Base-by-base conservation (phyloP, 768 basidiomycete species). In the Scleroderma bovista region DNA sequence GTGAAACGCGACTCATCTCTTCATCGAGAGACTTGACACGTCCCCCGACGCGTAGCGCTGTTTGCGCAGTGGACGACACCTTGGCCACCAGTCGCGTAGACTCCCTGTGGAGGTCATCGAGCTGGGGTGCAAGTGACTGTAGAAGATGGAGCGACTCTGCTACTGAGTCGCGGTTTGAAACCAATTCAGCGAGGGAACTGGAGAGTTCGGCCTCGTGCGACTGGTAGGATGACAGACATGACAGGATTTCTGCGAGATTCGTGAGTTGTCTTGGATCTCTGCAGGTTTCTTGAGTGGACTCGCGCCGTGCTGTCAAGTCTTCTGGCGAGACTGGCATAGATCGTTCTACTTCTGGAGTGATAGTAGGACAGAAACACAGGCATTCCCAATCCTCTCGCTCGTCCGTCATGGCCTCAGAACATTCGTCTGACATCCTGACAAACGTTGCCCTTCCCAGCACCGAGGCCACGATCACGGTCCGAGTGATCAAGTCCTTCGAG, bases 401-500 rank as follows among this genome's bases (percentile, higher is more conserved):
- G n/a, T n/a, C n/a, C n/a, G n/a, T n/a, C n/a, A n/a, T 20, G 17
- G 11, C 38, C 3, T 23, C n/a, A 37, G 62, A 50, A 68, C 70
- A 56, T 70, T 71, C 44, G 72, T 76, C 48, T 58, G 68, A 31
- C 19, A 40, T 22, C 6, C 73, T 83, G 37, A 83, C 84, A 38
- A 93, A 86, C 69, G 71, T 77, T 47, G 73, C 81, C 24, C 73
- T 77, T 3, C 86, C 91, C 10, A 76, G 71, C 57, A 84, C 86
- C 2, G 75, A 82, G 53, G 91, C 92, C 19, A 93, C 91, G 5
- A 70, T 98, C 50, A 98, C 95, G 7, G 67, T 98, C 44, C 84
- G 95, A 29, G 77, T 97, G 54, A 90, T 99, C 72, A 99, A 99
- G 65, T 93, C 90, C 17, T 95, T 99, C 65, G 84, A 83, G 62